A percentile compares a stretch with the other conserved stretches of the same genome.
Conservation (phyloP, 306 rosid species). For the Phaseolus lunatus region DNA sequence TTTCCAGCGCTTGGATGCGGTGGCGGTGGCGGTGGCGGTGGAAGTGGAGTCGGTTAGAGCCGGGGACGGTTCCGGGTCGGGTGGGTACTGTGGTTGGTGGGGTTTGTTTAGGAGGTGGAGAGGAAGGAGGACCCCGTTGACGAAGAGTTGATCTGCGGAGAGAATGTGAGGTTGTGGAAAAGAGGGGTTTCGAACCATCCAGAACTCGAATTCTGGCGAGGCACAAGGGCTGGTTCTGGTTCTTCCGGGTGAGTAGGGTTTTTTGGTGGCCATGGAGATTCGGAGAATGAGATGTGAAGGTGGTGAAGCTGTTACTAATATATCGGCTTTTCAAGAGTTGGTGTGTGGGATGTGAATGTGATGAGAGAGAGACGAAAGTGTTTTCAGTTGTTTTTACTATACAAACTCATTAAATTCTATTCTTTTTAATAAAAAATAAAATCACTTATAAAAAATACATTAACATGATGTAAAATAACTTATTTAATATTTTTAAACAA, state of each 20-base stretch:
- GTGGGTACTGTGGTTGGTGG: not conserved
- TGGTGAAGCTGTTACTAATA: not conserved
- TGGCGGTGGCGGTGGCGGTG: not conserved
- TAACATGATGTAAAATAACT: no score
- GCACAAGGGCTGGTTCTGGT: constrained; percentile 38
- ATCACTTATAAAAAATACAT: no score
- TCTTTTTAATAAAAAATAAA: no score
- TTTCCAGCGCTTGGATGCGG: constrained; percentile 78
- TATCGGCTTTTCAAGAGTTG: not conserved
- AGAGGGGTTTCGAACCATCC: constrained; percentile 85
- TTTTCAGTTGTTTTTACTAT: no score
- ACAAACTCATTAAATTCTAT: no score
- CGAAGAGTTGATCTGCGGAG: constrained; percentile 84
- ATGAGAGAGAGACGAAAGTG: not conserved
- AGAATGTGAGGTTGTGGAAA: constrained; percentile 68
- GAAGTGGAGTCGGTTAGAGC: not conserved
- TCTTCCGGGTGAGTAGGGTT: constrained; percentile 1
- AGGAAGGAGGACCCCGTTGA: constrained; percentile 79
- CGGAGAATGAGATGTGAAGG: not conserved
- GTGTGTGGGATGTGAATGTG: not conserved
- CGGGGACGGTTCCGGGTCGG: constrained; percentile 18
- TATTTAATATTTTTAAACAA: no score
- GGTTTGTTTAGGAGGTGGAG: constrained; percentile 56
- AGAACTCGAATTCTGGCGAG: constrained; percentile 97
- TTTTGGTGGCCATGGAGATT: constrained; percentile 55